Evolutionary conservation across 805 yeast species (phyloP).

Genomic region (Yamadazyma tumulicola): DNA sequence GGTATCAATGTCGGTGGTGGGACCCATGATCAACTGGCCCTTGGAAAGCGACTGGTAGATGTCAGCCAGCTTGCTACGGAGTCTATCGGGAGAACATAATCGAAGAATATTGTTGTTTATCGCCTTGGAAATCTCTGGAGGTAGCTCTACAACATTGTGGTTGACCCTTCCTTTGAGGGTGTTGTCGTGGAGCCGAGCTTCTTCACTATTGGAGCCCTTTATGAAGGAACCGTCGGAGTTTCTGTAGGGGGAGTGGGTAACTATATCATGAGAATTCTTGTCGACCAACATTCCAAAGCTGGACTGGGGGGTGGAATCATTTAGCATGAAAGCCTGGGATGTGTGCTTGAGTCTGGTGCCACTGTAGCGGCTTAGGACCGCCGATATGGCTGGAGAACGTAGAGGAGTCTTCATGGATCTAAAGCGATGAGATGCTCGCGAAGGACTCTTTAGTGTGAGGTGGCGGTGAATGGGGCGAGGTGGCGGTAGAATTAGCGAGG

Average conservation of each 20-base stretch:
- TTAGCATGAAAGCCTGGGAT: too few species aligned
- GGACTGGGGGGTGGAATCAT: too few species aligned
- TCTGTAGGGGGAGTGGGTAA: slow-evolving; percentile 36
- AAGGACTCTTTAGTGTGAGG: too few species aligned
- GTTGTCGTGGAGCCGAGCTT: slow-evolving; percentile 53
- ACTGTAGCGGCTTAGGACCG: too few species aligned
- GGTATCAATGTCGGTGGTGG: slow-evolving; percentile 46
- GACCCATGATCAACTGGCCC: slow-evolving; percentile 51
- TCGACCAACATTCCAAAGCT: too few species aligned
- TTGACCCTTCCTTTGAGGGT: slow-evolving; percentile 58
- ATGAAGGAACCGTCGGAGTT: slow-evolving; percentile 38
- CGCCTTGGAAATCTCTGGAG: slow-evolving; percentile 50
- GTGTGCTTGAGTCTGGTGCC: too few species aligned
- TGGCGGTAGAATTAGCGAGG: too few species aligned
- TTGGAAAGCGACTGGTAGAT: slow-evolving; percentile 50
- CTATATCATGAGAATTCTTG: too few species aligned
- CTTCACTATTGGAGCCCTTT: slow-evolving; percentile 43
- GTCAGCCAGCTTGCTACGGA: slow-evolving; percentile 60
- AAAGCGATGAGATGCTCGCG: too few species aligned
- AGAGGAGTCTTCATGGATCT: too few species aligned
- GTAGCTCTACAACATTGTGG: slow-evolving; percentile 51
- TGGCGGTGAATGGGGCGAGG: too few species aligned
- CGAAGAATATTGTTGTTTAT: slow-evolving; percentile 64
- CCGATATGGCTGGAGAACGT: too few species aligned
- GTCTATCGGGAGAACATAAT: slow-evolving; percentile 56